A percentile compares a stretch with the other conserved stretches of the same genome.
Conservation (phyloP, 2,329 filamentous ascomycete species). For the Hymenoscyphus fructigenus region DNA sequence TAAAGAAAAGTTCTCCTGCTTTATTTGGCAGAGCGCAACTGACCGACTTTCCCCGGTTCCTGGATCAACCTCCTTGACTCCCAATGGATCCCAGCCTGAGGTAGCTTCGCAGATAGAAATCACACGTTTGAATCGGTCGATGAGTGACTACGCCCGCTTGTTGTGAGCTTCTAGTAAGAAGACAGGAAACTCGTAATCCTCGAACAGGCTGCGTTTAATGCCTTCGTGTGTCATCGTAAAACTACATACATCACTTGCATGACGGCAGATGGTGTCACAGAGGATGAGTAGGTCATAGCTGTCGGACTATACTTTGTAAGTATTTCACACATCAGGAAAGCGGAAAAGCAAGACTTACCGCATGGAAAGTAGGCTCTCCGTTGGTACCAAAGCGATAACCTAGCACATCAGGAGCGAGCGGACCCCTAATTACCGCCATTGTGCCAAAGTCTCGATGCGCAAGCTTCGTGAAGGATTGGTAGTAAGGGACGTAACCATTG, state of each 20-base stretch:
- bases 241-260: background rate
- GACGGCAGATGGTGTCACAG: background rate
- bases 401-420: background rate
- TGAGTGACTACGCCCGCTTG: background rate
- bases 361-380: background rate
- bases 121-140: background rate
- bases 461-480: background rate
- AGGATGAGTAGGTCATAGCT: background rate
- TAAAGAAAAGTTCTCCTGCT: too few relatives aligned
- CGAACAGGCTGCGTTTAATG: background rate
- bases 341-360: background rate
- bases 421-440: background rate
- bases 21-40: too few relatives aligned
- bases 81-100: background rate
- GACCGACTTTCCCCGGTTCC: too few relatives aligned
- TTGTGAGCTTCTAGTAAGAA: background rate
- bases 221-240: background rate
- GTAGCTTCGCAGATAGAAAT: background rate
- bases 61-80: background rate
- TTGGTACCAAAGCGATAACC: background rate
- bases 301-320: slow-evolving; percentile 1
- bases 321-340: background rate
- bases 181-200: background rate
- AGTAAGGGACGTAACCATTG: slow-evolving; percentile 1
- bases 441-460: background rate